Evolutionary conservation across 192 early-diverging fungal species (phyloP).

Genomic region (Coemansia erecta): DNA sequence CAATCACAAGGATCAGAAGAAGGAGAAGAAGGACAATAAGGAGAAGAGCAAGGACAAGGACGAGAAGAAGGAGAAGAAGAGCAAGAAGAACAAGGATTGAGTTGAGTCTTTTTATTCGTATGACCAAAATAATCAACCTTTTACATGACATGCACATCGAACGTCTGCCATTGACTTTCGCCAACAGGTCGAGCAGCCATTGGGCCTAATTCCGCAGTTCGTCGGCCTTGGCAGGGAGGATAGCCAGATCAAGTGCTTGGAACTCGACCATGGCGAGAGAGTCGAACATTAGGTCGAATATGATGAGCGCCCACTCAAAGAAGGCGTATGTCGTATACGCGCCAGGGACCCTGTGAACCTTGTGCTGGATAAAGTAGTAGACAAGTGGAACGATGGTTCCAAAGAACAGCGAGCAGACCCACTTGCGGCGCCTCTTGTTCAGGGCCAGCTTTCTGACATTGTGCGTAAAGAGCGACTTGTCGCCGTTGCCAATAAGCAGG

Average conservation of each 20-base stretch:
- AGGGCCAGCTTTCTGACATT: constrained; percentile 33
- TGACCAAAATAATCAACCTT: no score
- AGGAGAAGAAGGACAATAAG: constrained; percentile 22
- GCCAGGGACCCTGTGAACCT: constrained; percentile 69
- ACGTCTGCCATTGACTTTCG: no score
- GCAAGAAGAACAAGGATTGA: constrained; percentile 45
- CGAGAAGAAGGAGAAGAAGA: constrained; percentile 45
- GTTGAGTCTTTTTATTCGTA: not conserved
- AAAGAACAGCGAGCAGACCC: constrained; percentile 64
- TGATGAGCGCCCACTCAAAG: constrained; percentile 80
- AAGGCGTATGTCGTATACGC: constrained; percentile 80
- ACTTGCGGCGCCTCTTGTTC: constrained; percentile 52
- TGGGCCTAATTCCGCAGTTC: constrained; percentile 26
- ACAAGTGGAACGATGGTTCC: constrained; percentile 70
- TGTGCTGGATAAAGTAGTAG: constrained; percentile 77
- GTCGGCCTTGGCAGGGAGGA: constrained; percentile 34
- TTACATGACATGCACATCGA: no score
- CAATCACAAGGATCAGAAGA: constrained; percentile 9
- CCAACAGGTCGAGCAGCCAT: no score
- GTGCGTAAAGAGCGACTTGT: constrained; percentile 45
- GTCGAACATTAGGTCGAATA: constrained; percentile 76
- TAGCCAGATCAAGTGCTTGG: constrained; percentile 44
- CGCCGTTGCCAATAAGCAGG: constrained; percentile 56
- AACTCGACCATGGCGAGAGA: constrained; percentile 72
- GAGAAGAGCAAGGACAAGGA: constrained; percentile 42